Percentiles rank a stretch among this genome's conserved stretches.
Evolutionary conservation across 352 stramenopile genomes (phyloP).

Genomic region (Globisporangium nagaii): DNA sequence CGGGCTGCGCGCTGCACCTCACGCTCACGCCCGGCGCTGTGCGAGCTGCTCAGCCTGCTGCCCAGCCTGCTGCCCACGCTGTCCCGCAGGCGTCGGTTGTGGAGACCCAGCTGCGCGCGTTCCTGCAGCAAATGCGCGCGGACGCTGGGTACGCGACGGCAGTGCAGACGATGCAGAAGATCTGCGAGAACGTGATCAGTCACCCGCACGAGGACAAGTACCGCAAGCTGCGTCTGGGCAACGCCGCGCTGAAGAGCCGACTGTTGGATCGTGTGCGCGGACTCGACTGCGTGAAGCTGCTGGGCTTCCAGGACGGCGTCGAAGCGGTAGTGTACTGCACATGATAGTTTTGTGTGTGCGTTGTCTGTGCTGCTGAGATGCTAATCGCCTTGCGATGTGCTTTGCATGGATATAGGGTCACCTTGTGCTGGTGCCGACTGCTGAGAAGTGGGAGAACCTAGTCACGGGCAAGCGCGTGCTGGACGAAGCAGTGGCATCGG

Average conservation of each 20-base stretch:
- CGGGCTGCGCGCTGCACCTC: conserved; percentile 68
- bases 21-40: conserved; percentile 38
- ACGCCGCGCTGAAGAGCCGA: conserved; percentile 56
- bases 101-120: conserved; percentile 30
- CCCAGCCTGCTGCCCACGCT: conserved; percentile 1
- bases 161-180: conserved; percentile 71
- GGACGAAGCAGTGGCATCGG: conserved; percentile 27
- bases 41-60: conserved; percentile 11
- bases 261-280: conserved; percentile 56
- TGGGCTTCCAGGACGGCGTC: conserved; percentile 71
- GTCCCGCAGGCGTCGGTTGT: conserved; percentile 6
- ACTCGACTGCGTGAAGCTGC: conserved; percentile 48
- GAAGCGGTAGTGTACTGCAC: conserved; percentile 35
- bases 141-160: conserved; percentile 42
- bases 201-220: conserved; percentile 77
- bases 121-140: conserved; percentile 53
- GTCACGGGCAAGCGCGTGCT: conserved; percentile 60
- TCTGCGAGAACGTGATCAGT: conserved; percentile 74
- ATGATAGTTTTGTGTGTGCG: background rate
- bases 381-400: background rate
- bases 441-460: conserved; percentile 73
- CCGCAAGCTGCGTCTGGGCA: conserved; percentile 62
- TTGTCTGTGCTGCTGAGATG: too few relatives aligned
- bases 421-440: conserved; percentile 63
- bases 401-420: conserved; percentile 27